A percentile compares a stretch with the other conserved stretches of the same genome.
Evolutionary conservation across 2,329 filamentous ascomycete genomes (phyloP).

Genomic region (Xylariaceae sp.): DNA sequence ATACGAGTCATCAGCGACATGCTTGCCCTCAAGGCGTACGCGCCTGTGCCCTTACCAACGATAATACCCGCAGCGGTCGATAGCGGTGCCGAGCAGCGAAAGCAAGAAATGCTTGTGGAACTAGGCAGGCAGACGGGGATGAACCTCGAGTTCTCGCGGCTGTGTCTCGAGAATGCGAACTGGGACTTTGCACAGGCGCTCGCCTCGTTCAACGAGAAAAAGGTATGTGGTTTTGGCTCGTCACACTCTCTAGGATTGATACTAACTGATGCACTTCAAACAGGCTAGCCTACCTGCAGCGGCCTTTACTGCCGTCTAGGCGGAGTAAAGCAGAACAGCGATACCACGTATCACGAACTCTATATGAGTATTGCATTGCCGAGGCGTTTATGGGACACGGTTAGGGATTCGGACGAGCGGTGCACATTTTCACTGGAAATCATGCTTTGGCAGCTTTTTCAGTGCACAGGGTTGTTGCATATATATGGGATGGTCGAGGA

Average conservation of each 20-base stretch:
- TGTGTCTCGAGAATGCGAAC: constrained; percentile 72
- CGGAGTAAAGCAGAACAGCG: neutral
- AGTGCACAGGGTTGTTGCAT: constrained; percentile 3
- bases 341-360: constrained; percentile 3
- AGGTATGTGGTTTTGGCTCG: constrained; percentile 52
- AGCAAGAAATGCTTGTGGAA: constrained; percentile 67
- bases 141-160: constrained; percentile 69
- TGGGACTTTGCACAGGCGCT: constrained; percentile 78
- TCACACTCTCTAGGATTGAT: too few relatives aligned
- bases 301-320: constrained; percentile 35
- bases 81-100: constrained; percentile 42
- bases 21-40: constrained; percentile 65
- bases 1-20: constrained; percentile 78
- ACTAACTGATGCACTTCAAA: constrained; percentile 10
- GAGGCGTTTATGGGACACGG: constrained; percentile 20
- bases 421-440: neutral
- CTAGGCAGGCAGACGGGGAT: constrained; percentile 75
- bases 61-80: constrained; percentile 21
- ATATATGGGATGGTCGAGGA: constrained; percentile 7
- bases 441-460: neutral
- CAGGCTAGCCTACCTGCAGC: constrained; percentile 43
- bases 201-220: constrained; percentile 68
- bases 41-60: constrained; percentile 38
- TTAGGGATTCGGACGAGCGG: constrained; percentile 13
- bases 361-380: constrained; percentile 17